Base-by-base conservation (phyloP, 192 early-diverging fungal species). In the Podila horticola region DNA sequence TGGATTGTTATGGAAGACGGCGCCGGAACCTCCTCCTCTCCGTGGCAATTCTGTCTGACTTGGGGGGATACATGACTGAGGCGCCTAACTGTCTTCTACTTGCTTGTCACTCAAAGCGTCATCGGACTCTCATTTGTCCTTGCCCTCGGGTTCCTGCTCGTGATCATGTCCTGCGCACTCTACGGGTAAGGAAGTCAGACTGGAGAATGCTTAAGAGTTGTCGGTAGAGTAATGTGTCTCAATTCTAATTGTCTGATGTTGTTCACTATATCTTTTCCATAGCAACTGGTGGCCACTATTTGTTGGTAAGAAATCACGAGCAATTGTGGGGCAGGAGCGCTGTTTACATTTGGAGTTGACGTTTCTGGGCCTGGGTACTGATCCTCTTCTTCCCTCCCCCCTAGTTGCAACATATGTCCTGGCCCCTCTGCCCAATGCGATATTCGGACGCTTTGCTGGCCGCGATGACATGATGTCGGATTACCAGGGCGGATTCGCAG, bases 201-300 rank as follows among this genome's bases (percentile, higher is more conserved):
- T 8, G 13, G 24, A 55, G 34, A 24, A 24, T 55, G n/a, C 11
- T 52, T 5, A 17, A 55, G n/a, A 55, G 20, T 12, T 24, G 2
- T 22, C 13, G 4, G n/a, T 55, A 22, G 8, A 24, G 20, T 26
- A 24, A 24, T 10, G 17, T 50, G 15, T 50, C 15, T 10, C 11
- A n/a, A 33, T 48, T 31, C 29, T 19, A 64, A 24, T 28, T 7
- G 5, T 26, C 58, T 30, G 9, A 38, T 13, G 57, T 52, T 67
- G 20, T 33, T 20, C 57, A 38, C 30, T 75, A 33, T 28, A 30
- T 64, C n/a, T 24, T 57, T 13, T 51, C n/a, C n/a, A n/a, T 69
- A 95, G 95, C 76, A 98, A 96, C 82, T 99, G 97, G 97, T 94
- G 95, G 89, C 95, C 97, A 20, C 85, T 99, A 49, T 89, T 97